These are phyloP conservation scores for Phytopythium litorale DNA, from an alignment of 352 stramenopile genomes.

Conservation along the genomic window DNA sequence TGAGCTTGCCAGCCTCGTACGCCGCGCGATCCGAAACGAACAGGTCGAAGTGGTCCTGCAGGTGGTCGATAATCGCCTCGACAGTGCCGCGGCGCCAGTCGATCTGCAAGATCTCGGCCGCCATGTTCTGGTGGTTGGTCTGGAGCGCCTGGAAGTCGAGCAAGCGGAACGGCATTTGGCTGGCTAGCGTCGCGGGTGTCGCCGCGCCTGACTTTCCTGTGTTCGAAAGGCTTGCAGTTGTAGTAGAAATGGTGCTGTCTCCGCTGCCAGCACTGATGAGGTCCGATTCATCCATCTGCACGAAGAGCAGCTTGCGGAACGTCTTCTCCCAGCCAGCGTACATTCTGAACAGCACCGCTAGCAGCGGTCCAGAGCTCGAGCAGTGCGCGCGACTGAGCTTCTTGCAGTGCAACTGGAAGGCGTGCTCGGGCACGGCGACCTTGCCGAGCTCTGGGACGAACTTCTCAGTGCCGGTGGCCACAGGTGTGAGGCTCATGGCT, in stretches of 20 bases:
- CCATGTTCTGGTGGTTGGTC: slow-evolving; percentile 69
- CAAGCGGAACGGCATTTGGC: slow-evolving; percentile 79
- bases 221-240: slow-evolving; percentile 4
- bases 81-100: slow-evolving; percentile 89
- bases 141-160: slow-evolving; percentile 84
- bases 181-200: slow-evolving; percentile 22
- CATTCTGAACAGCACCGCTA: slow-evolving; percentile 83
- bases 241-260: background rate
- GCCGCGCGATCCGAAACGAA: slow-evolving; percentile 78
- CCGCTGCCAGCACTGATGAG: background rate
- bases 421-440: slow-evolving; percentile 64
- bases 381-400: slow-evolving; percentile 43
- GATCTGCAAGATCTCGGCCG: slow-evolving; percentile 64
- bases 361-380: slow-evolving; percentile 55
- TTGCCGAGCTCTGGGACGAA: slow-evolving; percentile 63
- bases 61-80: slow-evolving; percentile 92
- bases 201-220: background rate
- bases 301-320: slow-evolving; percentile 71
- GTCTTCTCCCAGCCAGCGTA: slow-evolving; percentile 89
- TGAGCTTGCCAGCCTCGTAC: slow-evolving; percentile 58
- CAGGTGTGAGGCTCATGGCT: slow-evolving; percentile 56
- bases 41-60: slow-evolving; percentile 93
- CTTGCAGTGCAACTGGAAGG: slow-evolving; percentile 57
- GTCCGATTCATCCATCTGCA: slow-evolving; percentile 44
- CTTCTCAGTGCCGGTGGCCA: slow-evolving; percentile 14